phyloP scores from a whole-genome alignment of 1,284 basidiomycete genomes.

The Irpex rosettiformis region DNA sequence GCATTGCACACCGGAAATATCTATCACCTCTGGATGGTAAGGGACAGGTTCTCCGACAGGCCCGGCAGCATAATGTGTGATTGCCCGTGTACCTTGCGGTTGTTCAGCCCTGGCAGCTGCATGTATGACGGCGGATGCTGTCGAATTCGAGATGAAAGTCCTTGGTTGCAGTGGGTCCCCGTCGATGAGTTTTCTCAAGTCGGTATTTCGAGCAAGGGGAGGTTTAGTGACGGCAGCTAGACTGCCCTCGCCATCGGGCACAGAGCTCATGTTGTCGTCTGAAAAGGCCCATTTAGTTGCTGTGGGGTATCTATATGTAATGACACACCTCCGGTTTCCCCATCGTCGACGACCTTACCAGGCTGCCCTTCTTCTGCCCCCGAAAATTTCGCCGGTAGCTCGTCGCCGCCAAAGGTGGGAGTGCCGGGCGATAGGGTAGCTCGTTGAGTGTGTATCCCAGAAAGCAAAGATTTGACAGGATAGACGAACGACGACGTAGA shows the following conservation, averaged over 20 bases:
- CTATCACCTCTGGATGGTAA: constrained; percentile 7
- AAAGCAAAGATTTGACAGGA: constrained; percentile 31
- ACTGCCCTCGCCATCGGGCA: not conserved
- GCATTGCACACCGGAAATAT: constrained; percentile 13
- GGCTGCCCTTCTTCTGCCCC: not conserved
- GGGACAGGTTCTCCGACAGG: constrained; percentile 20
- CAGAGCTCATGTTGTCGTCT: not conserved
- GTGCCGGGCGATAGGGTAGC: constrained; percentile 4
- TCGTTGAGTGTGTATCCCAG: constrained; percentile 28
- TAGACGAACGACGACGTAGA: constrained; percentile 25
- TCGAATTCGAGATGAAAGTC: constrained; percentile 19
- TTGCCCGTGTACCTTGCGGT: constrained; percentile 5
- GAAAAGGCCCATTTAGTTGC: not conserved
- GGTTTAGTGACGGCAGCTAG: not conserved
- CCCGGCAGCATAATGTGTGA: constrained; percentile 15
- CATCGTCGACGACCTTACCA: not conserved
- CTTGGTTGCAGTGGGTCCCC: constrained; percentile 21
- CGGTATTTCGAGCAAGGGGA: constrained; percentile 16
- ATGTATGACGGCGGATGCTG: not conserved
- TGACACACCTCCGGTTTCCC: not conserved
- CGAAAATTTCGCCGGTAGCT: not conserved
- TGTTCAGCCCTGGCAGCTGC: not conserved
- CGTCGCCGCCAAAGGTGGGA: constrained; percentile 7
- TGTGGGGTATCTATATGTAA: not conserved
- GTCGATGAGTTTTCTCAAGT: constrained; percentile 26